Base-by-base conservation (phyloP, 2,329 filamentous ascomycete genomes). In the Beauveria asiatica region DNA sequence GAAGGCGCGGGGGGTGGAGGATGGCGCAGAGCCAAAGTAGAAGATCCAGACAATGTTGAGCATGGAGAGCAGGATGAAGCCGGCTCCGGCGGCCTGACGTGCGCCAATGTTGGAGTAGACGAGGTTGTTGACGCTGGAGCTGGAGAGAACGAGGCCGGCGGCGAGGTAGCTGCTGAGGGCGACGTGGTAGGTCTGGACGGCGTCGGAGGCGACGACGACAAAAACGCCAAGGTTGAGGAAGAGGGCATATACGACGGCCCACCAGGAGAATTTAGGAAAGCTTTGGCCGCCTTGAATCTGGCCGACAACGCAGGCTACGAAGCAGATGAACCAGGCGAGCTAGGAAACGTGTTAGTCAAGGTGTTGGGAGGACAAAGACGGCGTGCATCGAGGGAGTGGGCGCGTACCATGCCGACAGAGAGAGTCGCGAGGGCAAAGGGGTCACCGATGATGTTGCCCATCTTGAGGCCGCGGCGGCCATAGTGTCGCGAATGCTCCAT, bases 11-110 rank as follows among this genome's bases (percentile, higher is more conserved):
- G 92, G 90, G 59, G 87, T 84, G 17, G 92, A 90, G 46, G 90
- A 89, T 1, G 93, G 92, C 19, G 92, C 88, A 2, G 93, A 96
- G 68, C 94, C 94, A 70, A 97, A 99, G 80, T 97, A 97, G 76
- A 97, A 96, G 67, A 97, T 96, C 94, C 94, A 99, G 62, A 97
- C 84, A 67, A 96, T 90, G n/a, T 60, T 85, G 59, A 97, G 86
- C 84, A 97, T 97, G 61, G 92, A 93, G 51, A 97, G 80, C 57
- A 99, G 80, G 63, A 99, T 96, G 74, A 95, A 95, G 50, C 94
- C 94, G 62, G 94, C 94, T 30, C 89, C 91, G 8, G 90, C 88
- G 60, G 94, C 93, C 76, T 97, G 88, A 70, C 87, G 86, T 57
- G 90, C 82, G 39, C 85, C 86, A 63, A 86, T 81, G 46, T 83